These are phyloP conservation scores for Chaetomium strumarium DNA, from an alignment of 2,329 filamentous ascomycete genomes.

Conservation along the genomic window DNA sequence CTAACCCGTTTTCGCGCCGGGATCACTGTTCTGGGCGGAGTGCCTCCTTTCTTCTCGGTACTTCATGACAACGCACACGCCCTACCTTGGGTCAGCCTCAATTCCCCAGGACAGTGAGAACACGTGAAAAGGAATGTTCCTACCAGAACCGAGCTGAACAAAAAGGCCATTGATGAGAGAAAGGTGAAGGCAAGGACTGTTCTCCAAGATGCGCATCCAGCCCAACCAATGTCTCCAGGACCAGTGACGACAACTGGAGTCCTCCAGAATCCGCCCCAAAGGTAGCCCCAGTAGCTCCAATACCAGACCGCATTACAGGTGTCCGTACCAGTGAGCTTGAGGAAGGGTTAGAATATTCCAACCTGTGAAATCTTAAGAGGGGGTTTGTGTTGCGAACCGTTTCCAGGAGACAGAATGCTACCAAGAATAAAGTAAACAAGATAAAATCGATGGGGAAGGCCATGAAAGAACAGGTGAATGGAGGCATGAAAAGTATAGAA, in stretches of 20 bases:
- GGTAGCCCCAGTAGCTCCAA: conserved; percentile 3
- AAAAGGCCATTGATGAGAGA: not conserved
- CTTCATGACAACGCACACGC: conserved; percentile 2
- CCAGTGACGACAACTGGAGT: not conserved
- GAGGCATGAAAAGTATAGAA: conserved; percentile 4
- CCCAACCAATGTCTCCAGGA: not conserved
- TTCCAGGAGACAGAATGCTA: not conserved
- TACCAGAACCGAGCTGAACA: not conserved
- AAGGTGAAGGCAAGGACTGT: conserved; percentile 2
- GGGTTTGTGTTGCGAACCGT: no score
- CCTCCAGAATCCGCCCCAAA: conserved; percentile 3
- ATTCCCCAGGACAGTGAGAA: not conserved
- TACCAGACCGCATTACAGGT: conserved; percentile 3
- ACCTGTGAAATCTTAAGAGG: not conserved
- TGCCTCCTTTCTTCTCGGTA: conserved; percentile 2
- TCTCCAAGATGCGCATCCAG: conserved; percentile 1
- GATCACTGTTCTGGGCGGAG: no score
- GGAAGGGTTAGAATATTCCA: not conserved
- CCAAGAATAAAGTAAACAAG: conserved; percentile 1
- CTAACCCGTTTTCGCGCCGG: no score
- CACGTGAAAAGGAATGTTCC: not conserved
- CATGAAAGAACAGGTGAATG: conserved; percentile 6
- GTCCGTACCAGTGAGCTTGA: conserved; percentile 1
- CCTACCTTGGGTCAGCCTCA: not conserved
- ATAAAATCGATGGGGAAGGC: conserved; percentile 6